A percentile compares a stretch with the other conserved stretches of the same genome.
These are phyloP conservation scores for Clausena lansium DNA, from an alignment of 345 rosid genomes.

Conservation along the genomic window DNA sequence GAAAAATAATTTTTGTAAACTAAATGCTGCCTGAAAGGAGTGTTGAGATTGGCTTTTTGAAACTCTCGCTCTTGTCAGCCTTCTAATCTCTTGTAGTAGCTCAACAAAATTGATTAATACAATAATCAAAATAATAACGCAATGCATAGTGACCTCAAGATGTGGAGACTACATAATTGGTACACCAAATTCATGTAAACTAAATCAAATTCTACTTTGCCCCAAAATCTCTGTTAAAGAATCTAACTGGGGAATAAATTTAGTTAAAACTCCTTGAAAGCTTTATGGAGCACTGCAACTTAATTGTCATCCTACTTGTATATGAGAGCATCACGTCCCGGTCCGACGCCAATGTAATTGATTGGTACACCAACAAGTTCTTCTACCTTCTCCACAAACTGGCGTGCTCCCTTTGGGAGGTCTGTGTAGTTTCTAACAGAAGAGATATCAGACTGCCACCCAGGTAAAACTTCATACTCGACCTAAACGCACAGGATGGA, in stretches of 20 bases:
- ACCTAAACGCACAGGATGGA: conserved; percentile 46
- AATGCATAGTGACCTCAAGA: neutral
- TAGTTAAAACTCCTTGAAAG: neutral
- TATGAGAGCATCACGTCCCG: conserved; percentile 92
- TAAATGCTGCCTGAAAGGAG: neutral
- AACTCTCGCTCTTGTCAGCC: neutral
- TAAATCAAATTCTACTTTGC: neutral
- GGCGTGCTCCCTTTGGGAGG: conserved; percentile 80
- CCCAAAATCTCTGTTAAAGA: neutral
- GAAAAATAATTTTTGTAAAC: neutral
- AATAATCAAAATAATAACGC: neutral
- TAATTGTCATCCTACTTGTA: conserved; percentile 40
- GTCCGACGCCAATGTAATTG: conserved; percentile 88
- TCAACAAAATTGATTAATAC: neutral
- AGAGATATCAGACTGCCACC: conserved; percentile 88
- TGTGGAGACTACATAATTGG: neutral
- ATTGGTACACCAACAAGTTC: conserved; percentile 81
- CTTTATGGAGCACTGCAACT: neutral
- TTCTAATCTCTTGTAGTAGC: neutral
- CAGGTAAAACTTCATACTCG: conserved; percentile 86
- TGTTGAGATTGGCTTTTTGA: neutral
- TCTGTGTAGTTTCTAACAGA: conserved; percentile 66
- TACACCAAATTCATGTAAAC: neutral
- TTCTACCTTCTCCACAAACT: conserved; percentile 85
- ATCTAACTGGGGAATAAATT: neutral